These are phyloP conservation scores for Ganoderma boninense DNA, from an alignment of 1,284 basidiomycete genomes.

Conservation along the genomic window DNA sequence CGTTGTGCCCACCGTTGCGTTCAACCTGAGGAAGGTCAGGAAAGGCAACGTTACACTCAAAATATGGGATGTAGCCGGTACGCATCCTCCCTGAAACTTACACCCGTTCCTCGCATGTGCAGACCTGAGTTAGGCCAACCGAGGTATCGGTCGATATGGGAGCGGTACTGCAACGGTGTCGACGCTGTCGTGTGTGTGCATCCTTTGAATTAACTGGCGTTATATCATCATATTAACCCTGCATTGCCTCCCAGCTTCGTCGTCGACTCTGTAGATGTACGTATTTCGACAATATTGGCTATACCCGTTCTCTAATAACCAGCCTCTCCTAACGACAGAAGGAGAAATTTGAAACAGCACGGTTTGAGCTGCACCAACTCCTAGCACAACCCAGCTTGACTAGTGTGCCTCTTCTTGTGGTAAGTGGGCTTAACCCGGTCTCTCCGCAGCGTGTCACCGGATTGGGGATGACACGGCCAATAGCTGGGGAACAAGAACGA, in stretches of 20 bases:
- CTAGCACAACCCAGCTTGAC: constrained; percentile 77
- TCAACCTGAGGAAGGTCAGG: constrained; percentile 86
- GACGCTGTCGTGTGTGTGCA: constrained; percentile 89
- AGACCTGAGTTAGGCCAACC: constrained; percentile 74
- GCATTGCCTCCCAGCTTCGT: constrained; percentile 71
- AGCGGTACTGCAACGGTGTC: constrained; percentile 94
- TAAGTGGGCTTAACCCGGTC: constrained; percentile 47
- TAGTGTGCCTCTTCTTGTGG: constrained; percentile 90
- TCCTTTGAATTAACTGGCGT: constrained; percentile 4
- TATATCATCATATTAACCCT: too few species aligned
- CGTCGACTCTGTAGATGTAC: constrained; percentile 87
- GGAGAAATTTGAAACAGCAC: constrained; percentile 86
- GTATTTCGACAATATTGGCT: constrained; percentile 37
- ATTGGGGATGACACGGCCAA: constrained; percentile 2
- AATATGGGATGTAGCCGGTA: constrained; percentile 94
- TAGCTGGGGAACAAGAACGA: constrained; percentile 97
- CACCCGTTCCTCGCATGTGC: neutral
- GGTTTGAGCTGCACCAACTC: constrained; percentile 91
- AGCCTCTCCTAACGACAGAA: constrained; percentile 50
- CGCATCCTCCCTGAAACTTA: constrained; percentile 28
- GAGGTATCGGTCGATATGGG: constrained; percentile 94
- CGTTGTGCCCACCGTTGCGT: constrained; percentile 93
- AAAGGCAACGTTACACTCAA: constrained; percentile 93
- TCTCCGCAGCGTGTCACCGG: constrained; percentile 13
- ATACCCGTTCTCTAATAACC: neutral